Base-by-base conservation (phyloP, 345 rosid genomes). In the Acer campestre region DNA sequence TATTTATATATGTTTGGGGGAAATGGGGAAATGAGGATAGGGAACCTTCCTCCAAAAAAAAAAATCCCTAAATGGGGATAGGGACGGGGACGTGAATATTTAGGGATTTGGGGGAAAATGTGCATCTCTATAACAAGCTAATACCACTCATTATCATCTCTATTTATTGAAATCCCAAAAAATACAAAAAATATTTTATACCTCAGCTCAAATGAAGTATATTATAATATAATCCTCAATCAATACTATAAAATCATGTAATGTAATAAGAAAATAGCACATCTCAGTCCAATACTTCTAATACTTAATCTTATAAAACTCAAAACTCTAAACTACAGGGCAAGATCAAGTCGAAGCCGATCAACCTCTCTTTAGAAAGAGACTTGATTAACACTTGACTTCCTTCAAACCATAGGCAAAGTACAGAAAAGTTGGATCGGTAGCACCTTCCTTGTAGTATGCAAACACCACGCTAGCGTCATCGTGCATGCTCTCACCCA, bases 401-500 rank as follows among this genome's bases (percentile, higher is more conserved):
- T 95, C 98, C 90, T 89, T 93, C 89, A 91, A 82, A 38, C 92
- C 94, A 64, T 75, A 75, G 22, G 90, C 88, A 2, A 94, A 81
- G 90, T 91, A 91, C 70, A 95, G 81, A 80, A 95, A 95, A 9
- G 98, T 93, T 25, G 98, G 95, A 81, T 95, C 93, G 1, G 90
- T 77, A 9, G 95, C 88, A 58, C 93, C 97, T 0, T 93, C 98
- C 78, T 85, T 94, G 83, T 95, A 89, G 79, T 93, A 92, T 22
- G 97, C 98, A 74, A 93, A 83, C 81, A 93, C 98, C 79, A 92
- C 14, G 79, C 81, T 35, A 10, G 85, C 86, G 72, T 95, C 96
- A 20, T 89, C 98, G 7, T 84, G 86, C 98, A 92, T 89, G 85
- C 98, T 91, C 88, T 95, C 98, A 17, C 98, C 98, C 73, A 93